Evolutionary conservation across 306 rosid genomes (phyloP).

Genomic region (Vachellia collinsii): DNA sequence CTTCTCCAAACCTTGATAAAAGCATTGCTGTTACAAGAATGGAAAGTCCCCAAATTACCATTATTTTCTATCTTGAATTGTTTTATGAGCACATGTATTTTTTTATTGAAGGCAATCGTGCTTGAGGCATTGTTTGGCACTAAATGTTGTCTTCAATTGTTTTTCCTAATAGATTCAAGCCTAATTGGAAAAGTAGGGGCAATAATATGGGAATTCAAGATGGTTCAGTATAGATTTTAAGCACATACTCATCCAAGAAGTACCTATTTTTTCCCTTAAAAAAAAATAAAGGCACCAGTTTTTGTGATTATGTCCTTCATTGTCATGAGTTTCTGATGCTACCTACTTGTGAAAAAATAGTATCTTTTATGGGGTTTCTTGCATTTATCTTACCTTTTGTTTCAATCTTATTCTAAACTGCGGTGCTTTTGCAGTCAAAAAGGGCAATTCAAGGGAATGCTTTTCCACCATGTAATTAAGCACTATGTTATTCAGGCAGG

Average conservation of each 20-base stretch:
- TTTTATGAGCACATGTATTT: neutral
- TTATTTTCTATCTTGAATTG: conserved; percentile 10
- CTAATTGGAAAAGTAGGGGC: neutral
- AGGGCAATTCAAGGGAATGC: conserved; percentile 85
- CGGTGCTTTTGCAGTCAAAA: conserved; percentile 72
- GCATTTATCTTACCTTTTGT: conserved; percentile 13
- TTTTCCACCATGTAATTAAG: conserved; percentile 79
- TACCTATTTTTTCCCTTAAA: neutral
- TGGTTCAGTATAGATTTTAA: neutral
- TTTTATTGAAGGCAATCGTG: too few species aligned
- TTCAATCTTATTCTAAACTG: conserved; percentile 19
- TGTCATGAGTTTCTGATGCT: neutral
- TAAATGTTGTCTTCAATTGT: neutral
- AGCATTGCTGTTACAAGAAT: neutral
- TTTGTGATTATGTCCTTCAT: neutral
- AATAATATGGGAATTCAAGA: neutral
- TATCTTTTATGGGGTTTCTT: neutral
- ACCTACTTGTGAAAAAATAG: neutral
- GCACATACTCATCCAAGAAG: neutral
- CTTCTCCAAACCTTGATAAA: conserved; percentile 4
- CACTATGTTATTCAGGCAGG: conserved; percentile 88
- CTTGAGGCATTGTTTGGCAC: too few species aligned
- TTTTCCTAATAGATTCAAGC: neutral
- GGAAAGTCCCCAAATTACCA: neutral
- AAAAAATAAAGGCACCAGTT: neutral